Percentiles rank a stretch among this genome's conserved stretches.
Evolutionary conservation across 2,329 filamentous ascomycete genomes (phyloP).

Genomic region (Boeremia lycopersici): DNA sequence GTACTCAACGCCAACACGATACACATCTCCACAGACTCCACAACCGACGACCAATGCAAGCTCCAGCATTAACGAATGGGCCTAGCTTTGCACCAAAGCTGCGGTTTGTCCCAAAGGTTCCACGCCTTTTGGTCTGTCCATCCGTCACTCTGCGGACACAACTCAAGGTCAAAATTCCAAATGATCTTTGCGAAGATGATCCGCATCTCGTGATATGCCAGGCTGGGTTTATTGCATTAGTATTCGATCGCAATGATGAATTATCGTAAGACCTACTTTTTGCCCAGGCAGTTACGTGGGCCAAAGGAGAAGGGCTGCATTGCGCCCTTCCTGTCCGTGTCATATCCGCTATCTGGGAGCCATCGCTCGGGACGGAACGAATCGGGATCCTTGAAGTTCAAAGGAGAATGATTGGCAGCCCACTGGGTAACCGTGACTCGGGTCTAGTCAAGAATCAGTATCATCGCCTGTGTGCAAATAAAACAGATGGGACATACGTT

Average conservation of each 20-base stretch:
- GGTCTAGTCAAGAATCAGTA: neutral
- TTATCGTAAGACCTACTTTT: slow-evolving; percentile 36
- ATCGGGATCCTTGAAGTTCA: slow-evolving; percentile 45
- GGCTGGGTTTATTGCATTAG: neutral
- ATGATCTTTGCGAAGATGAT: neutral
- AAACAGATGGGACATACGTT: neutral
- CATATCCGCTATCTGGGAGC: slow-evolving; percentile 26
- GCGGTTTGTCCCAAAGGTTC: neutral
- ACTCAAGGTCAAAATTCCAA: neutral
- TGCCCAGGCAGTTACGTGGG: slow-evolving; percentile 47
- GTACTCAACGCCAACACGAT: neutral
- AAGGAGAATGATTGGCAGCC: neutral
- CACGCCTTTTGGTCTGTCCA: neutral
- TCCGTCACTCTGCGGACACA: neutral
- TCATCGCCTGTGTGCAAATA: neutral
- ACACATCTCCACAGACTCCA: neutral
- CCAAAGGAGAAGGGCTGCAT: slow-evolving; percentile 24
- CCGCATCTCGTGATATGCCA: neutral
- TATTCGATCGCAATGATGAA: neutral
- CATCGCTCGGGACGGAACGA: slow-evolving; percentile 52
- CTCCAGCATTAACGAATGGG: neutral
- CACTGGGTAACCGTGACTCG: neutral
- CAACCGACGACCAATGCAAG: neutral
- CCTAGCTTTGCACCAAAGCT: neutral
- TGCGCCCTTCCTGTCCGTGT: slow-evolving; percentile 13